Percentiles rank a stretch among this genome's conserved stretches.
Evolutionary conservation across 2,329 filamentous ascomycete genomes (phyloP).

Genomic region (Thelonectria blattea): DNA sequence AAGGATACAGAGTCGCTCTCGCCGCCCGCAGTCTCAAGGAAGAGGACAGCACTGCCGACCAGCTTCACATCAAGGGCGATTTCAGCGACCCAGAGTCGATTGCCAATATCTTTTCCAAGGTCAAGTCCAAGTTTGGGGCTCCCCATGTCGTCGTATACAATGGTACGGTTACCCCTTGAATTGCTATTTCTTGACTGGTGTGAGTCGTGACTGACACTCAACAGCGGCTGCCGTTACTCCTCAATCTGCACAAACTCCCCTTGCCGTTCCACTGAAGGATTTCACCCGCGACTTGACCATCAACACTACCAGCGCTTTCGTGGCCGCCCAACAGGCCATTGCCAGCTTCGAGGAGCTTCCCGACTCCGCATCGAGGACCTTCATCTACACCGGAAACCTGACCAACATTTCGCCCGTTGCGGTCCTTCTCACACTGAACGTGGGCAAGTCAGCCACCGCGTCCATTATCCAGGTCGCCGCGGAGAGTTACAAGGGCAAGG

Average conservation of each 20-base stretch:
- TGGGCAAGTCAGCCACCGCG: slow-evolving; percentile 47
- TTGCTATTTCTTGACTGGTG: neutral
- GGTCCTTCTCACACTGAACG: slow-evolving; percentile 42
- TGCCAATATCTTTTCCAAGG: slow-evolving; percentile 19
- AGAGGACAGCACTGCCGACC: slow-evolving; percentile 27
- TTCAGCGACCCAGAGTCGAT: slow-evolving; percentile 40
- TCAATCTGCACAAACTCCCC: slow-evolving; percentile 17
- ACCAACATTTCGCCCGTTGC: slow-evolving; percentile 42
- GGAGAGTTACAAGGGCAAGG: slow-evolving; percentile 40
- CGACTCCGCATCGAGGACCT: slow-evolving; percentile 42
- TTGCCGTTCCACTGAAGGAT: slow-evolving; percentile 4
- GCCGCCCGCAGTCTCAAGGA: slow-evolving; percentile 28
- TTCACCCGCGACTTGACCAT: slow-evolving; percentile 14
- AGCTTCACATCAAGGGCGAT: slow-evolving; percentile 45
- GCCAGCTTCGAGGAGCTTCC: slow-evolving; percentile 42
- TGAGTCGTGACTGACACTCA: neutral
- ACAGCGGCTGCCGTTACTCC: slow-evolving; percentile 22
- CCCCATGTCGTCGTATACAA: slow-evolving; percentile 34
- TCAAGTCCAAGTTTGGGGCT: slow-evolving; percentile 20
- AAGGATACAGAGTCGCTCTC: slow-evolving; percentile 33
- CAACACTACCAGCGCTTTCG: slow-evolving; percentile 37
- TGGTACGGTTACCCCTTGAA: slow-evolving; percentile 13
- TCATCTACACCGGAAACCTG: slow-evolving; percentile 53
- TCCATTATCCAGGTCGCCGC: slow-evolving; percentile 42
- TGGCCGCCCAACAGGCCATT: slow-evolving; percentile 46